Conservation (phyloP, 164 flowering plant genomes). For the Santalum album region DNA sequence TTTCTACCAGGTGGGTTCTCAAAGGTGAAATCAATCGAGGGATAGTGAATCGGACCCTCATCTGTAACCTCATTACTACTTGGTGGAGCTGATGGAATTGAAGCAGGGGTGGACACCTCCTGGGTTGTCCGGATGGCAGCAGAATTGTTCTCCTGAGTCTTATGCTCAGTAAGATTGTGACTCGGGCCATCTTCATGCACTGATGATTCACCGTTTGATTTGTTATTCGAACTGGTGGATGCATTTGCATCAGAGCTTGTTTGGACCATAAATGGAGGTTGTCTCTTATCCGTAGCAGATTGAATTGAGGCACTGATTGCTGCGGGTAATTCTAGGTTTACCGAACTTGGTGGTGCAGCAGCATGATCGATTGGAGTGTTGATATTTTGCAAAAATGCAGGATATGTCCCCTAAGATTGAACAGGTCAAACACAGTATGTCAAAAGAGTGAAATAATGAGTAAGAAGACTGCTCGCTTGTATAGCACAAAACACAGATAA, state of each 20-base stretch:
- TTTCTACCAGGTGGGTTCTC: slow-evolving; percentile 10
- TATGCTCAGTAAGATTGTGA: slow-evolving; percentile 15
- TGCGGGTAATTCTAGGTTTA: slow-evolving; percentile 57
- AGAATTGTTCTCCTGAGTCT: slow-evolving; percentile 11
- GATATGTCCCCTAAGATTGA: slow-evolving; percentile 30
- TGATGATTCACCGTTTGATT: no score
- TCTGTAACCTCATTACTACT: slow-evolving; percentile 20
- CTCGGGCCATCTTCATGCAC: slow-evolving; percentile 34
- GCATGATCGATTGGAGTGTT: slow-evolving; percentile 27
- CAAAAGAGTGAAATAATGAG: no score
- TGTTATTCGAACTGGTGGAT: slow-evolving; percentile 21
- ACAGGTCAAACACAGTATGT: background rate
- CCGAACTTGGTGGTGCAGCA: slow-evolving; percentile 38
- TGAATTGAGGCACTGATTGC: slow-evolving; percentile 70
- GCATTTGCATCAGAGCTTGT: no score
- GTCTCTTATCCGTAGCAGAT: no score
- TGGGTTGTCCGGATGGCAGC: slow-evolving; percentile 8
- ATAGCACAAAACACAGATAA: no score
- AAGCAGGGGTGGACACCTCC: no score
- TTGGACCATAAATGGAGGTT: no score
- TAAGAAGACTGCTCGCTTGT: no score
- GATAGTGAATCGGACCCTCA: slow-evolving; percentile 65
- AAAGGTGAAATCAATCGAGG: slow-evolving; percentile 54
- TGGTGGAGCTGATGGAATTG: slow-evolving; percentile 68
- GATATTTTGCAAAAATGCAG: slow-evolving; percentile 24